These are phyloP conservation scores for Sicyos edulis DNA, from an alignment of 306 rosid genomes.

Conservation along the genomic window DNA sequence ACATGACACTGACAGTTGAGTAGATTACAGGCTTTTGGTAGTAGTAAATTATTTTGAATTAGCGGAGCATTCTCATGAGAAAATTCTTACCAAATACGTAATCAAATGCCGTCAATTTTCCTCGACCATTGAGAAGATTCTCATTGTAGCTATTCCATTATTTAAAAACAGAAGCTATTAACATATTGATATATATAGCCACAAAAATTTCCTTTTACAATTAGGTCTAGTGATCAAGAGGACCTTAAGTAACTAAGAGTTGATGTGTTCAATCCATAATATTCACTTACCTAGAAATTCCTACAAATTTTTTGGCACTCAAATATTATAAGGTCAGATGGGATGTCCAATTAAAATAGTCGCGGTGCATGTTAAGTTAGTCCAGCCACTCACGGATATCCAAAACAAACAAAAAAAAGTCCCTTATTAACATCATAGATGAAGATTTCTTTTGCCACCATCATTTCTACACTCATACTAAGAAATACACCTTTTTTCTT, in stretches of 20 bases:
- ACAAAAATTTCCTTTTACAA: not conserved
- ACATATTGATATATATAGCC: too few relatives aligned
- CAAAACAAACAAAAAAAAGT: too few relatives aligned
- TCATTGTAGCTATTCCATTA: not conserved
- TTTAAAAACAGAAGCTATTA: not conserved
- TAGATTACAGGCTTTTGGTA: not conserved
- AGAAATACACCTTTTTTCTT: too few relatives aligned
- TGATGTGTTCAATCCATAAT: too few relatives aligned
- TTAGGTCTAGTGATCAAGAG: too few relatives aligned
- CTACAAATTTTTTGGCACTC: too few relatives aligned
- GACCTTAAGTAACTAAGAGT: too few relatives aligned
- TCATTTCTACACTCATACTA: too few relatives aligned
- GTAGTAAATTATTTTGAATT: not conserved
- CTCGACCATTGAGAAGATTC: not conserved
- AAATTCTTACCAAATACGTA: not conserved
- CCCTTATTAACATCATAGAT: not conserved
- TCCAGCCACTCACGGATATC: too few relatives aligned
- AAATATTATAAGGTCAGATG: not conserved
- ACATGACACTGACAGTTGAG: not conserved
- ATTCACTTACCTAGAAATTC: too few relatives aligned
- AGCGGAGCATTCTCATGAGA: not conserved
- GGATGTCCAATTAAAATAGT: too few relatives aligned
- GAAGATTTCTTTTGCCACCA: not conserved
- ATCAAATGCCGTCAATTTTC: constrained; percentile 1
- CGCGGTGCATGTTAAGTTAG: too few relatives aligned